A percentile compares a stretch with the other conserved stretches of the same genome.
phyloP scores from a whole-genome alignment of 208 protist species.

The Phytomonas sp. region DNA sequence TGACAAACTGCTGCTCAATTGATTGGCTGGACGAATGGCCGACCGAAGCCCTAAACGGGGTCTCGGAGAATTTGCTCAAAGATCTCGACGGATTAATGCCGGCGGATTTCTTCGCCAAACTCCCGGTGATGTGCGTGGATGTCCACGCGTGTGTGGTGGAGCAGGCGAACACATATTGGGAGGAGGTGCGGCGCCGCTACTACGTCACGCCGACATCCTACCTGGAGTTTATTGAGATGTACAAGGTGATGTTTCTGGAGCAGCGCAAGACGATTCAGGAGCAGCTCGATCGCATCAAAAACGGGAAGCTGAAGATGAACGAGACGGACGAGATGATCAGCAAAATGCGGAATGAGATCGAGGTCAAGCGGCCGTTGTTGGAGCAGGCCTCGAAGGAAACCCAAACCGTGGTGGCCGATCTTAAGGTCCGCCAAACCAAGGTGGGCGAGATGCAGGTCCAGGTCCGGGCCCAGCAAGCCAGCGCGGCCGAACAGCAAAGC shows the following conservation, averaged over 20 bases:
- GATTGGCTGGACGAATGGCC: conserved; percentile 98
- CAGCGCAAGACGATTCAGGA: conserved; percentile 68
- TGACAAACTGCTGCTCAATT: conserved; percentile 97
- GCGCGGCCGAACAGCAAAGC: conserved; percentile 76
- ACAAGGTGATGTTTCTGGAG: conserved; percentile 79
- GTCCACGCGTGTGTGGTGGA: conserved; percentile 73
- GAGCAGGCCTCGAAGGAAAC: conserved; percentile 86
- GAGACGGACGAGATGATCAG: conserved; percentile 91
- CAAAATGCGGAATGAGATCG: conserved; percentile 89
- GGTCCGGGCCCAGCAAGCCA: conserved; percentile 87
- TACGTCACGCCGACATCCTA: conserved; percentile 94
- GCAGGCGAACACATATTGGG: conserved; percentile 78
- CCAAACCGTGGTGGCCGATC: conserved; percentile 82
- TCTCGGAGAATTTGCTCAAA: conserved; percentile 78
- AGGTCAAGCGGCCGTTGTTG: conserved; percentile 83
- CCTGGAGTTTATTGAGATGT: conserved; percentile 93
- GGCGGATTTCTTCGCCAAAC: conserved; percentile 38
- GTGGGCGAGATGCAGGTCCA: conserved; percentile 83
- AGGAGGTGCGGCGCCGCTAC: conserved; percentile 90
- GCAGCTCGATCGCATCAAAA: conserved; percentile 85
- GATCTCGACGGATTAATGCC: conserved; percentile 32
- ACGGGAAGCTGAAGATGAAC: conserved; percentile 88
- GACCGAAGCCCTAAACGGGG: conserved; percentile 85
- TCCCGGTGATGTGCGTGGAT: conserved; percentile 83
- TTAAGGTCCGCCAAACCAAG: conserved; percentile 79